Base-by-base conservation (phyloP, 352 stramenopile species). In the Globisporangium parvum region DNA sequence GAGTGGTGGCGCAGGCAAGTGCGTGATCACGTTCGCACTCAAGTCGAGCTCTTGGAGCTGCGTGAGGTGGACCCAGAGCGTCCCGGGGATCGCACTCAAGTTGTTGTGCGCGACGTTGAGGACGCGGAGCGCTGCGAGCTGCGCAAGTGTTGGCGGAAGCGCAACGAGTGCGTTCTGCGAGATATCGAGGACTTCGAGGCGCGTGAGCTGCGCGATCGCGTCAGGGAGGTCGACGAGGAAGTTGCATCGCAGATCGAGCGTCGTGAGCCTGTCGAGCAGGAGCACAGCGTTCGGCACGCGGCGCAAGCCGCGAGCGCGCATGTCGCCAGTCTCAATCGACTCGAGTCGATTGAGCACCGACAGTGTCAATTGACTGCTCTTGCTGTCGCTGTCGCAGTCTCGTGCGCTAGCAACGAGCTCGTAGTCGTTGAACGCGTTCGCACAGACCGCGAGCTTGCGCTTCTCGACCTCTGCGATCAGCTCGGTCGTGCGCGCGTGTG, bases 91-190 rank as follows among this genome's bases (percentile, higher is more conserved):
- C 18, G 40, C 41, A 2, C 55, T 53, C 23, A 91, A 52, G 39
- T 91, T 84, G 61, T 91, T 91, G 61, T 91, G 78, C 2, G 76
- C 64, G 11, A 82, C 47, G 12, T 63, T 61, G 15, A 88, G 47
- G 9, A 70, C 56, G 26, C 75, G 52, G 9, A 91, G 62, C 15
- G 66, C 47, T 3, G 42, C 21, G 17, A 91, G 41, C 20, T 49
- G 58, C 0, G 53, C 53, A 18, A 88, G 21, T 3, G 60, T 47
- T 2, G 48, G 37, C 33, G 78, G 77, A 15, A 91, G 55, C 6
- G 59, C 53, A 5, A 77, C 20, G 12, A 91, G 57, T 6, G 74
- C 60, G 39, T 91, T 91, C 50, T 85, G 68, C 24, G 80, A 84
- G n/a, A 76, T 54, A 48, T 83, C 62, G 14, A 91, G 65, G 51